Percentiles rank a stretch among this genome's conserved stretches.
These are phyloP conservation scores for Mucor saturninus DNA, from an alignment of 371 early-diverging fungal species.

Conservation along the genomic window DNA sequence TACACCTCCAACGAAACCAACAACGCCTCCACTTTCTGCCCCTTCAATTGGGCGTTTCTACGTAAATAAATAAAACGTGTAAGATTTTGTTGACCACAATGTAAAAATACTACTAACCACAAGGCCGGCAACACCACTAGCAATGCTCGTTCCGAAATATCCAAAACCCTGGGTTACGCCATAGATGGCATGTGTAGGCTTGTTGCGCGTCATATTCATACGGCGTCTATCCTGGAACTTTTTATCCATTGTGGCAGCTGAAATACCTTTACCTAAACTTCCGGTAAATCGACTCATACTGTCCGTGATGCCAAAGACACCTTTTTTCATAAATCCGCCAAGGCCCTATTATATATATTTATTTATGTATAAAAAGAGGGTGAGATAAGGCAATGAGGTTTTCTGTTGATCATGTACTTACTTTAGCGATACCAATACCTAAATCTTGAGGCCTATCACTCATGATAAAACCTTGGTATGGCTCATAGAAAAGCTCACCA, in stretches of 20 bases:
- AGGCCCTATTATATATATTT: conserved; percentile 38
- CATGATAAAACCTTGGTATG: conserved; percentile 87
- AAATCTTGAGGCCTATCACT: conserved; percentile 88
- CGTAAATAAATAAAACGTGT: not conserved
- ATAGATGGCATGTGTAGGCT: conserved; percentile 81
- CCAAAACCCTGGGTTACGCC: conserved; percentile 84
- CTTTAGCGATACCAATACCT: conserved; percentile 65
- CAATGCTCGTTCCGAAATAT: conserved; percentile 76
- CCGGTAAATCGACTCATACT: conserved; percentile 86
- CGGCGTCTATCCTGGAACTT: conserved; percentile 79
- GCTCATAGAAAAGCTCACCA: conserved; percentile 90
- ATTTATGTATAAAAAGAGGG: conserved; percentile 19
- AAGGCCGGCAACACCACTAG: conserved; percentile 84
- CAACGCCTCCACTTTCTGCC: conserved; percentile 80
- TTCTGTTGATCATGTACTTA: not conserved
- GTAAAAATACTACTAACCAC: conserved; percentile 47
- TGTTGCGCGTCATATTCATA: conserved; percentile 73
- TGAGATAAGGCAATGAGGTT: conserved; percentile 45
- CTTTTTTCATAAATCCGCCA: conserved; percentile 70
- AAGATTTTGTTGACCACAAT: not conserved
- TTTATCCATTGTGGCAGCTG: conserved; percentile 87
- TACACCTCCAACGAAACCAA: conserved; percentile 86
- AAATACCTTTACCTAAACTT: conserved; percentile 86
- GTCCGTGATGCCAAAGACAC: conserved; percentile 88
- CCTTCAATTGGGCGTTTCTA: conserved; percentile 84